Percentiles rank a stretch among this genome's conserved stretches.
phyloP scores from a whole-genome alignment of 495 filamentous ascomycete genomes.

The Cladorrhinum samala region DNA sequence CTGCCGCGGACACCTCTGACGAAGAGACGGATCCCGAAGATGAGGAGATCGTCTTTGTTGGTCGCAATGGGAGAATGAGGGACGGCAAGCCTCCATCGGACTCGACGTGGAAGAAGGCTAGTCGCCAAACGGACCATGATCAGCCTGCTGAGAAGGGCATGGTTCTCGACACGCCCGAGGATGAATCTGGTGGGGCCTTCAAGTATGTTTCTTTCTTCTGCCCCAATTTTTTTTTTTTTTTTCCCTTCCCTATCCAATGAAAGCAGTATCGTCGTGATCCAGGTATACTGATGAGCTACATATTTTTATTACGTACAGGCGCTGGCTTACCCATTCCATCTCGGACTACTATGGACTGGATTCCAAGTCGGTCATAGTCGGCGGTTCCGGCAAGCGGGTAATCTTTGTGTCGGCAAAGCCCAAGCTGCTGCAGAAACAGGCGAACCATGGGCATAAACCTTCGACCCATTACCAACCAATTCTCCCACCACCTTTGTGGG shows the following conservation, averaged over 20 bases:
- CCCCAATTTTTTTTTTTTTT: no score
- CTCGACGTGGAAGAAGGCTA: conserved; percentile 29
- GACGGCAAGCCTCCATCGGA: conserved; percentile 38
- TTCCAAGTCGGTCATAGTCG: conserved; percentile 74
- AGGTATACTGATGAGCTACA: not conserved
- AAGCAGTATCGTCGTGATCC: not conserved
- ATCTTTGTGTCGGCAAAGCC: conserved; percentile 79
- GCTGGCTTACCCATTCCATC: conserved; percentile 91
- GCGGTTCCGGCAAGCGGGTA: conserved; percentile 68
- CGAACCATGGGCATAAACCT: conserved; percentile 5
- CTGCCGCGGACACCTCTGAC: conserved; percentile 34
- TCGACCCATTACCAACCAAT: conserved; percentile 2
- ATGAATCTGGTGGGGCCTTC: conserved; percentile 71
- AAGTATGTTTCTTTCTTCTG: conserved; percentile 50
- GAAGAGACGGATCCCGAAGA: conserved; percentile 58
- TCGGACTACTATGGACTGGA: conserved; percentile 87
- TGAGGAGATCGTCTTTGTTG: conserved; percentile 92
- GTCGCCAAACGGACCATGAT: conserved; percentile 36
- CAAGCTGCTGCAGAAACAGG: conserved; percentile 11
- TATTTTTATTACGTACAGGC: no score
- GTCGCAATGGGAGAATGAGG: conserved; percentile 66
- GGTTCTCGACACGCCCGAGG: conserved; percentile 68
- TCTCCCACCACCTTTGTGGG: conserved; percentile 28
- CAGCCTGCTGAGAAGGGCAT: conserved; percentile 68
- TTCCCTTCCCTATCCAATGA: no score